A percentile compares a stretch with the other conserved stretches of the same genome.
Evolutionary conservation across 139 green algal species (phyloP).

Genomic region (Micractinium sp.): DNA sequence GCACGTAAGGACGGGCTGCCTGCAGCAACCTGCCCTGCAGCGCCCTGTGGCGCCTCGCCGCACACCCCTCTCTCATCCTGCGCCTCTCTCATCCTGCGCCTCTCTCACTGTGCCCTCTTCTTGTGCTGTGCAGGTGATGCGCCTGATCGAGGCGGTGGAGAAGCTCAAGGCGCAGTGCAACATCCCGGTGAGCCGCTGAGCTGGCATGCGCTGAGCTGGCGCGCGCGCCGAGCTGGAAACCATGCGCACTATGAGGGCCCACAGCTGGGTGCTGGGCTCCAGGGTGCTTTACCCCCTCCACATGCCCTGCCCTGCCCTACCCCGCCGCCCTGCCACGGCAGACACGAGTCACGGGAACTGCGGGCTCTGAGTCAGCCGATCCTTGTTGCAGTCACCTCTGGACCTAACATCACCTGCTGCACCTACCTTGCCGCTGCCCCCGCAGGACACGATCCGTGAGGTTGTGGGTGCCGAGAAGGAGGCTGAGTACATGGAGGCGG

Average conservation of each 20-base stretch:
- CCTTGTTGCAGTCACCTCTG: too few relatives aligned
- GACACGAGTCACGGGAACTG: background rate
- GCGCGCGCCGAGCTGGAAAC: background rate
- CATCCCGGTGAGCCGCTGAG: slow-evolving; percentile 44
- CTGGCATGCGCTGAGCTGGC: background rate
- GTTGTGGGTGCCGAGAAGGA: slow-evolving; percentile 45
- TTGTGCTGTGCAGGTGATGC: slow-evolving; percentile 19
- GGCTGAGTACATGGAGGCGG: slow-evolving; percentile 42
- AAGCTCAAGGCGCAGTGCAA: slow-evolving; percentile 61
- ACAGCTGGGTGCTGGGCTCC: too few relatives aligned
- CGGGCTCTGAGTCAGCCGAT: background rate
- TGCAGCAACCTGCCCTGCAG: too few relatives aligned
- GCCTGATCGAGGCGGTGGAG: slow-evolving; percentile 72
- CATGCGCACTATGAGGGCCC: too few relatives aligned
- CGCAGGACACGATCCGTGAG: slow-evolving; percentile 60
- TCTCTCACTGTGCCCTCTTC: too few relatives aligned
- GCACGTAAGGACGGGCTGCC: background rate
- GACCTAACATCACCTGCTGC: too few relatives aligned
- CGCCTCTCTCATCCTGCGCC: background rate
- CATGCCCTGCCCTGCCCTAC: too few relatives aligned
- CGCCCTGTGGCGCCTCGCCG: background rate
- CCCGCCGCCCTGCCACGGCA: too few relatives aligned
- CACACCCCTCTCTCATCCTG: too few relatives aligned
- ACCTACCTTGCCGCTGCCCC: too few relatives aligned
- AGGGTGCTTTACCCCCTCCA: too few relatives aligned